Evolutionary conservation across 306 rosid species (phyloP).

Genomic region (Acmispon strigosus): DNA sequence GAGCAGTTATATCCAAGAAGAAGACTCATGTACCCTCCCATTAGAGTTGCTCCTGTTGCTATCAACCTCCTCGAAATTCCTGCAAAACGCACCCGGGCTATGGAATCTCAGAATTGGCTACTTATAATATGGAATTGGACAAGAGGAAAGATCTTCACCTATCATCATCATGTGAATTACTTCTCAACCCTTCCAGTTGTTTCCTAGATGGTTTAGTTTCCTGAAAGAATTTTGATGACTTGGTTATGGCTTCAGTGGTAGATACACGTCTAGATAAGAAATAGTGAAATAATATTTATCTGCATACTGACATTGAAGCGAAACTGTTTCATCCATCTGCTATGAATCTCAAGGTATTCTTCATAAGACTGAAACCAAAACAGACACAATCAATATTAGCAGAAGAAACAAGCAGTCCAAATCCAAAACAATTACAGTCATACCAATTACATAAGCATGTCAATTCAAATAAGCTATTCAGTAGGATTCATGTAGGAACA

Average conservation of each 20-base stretch:
- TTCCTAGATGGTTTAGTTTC: slow-evolving; percentile 13
- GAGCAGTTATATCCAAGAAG: slow-evolving; percentile 2
- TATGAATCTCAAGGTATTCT: slow-evolving; percentile 35
- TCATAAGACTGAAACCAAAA: slow-evolving; percentile 33
- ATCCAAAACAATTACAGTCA: not conserved
- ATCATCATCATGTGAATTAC: slow-evolving; percentile 26
- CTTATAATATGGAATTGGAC: not conserved
- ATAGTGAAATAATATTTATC: slow-evolving; percentile 1
- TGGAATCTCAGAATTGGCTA: slow-evolving; percentile 1
- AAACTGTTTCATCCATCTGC: slow-evolving; percentile 27
- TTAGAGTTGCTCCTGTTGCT: slow-evolving; percentile 13
- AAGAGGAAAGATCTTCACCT: slow-evolving; percentile 20
- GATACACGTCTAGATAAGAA: not conserved
- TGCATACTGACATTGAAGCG: slow-evolving; percentile 20
- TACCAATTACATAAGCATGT: not conserved
- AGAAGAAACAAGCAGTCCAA: not conserved
- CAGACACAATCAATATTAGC: not conserved
- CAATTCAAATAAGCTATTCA: not conserved
- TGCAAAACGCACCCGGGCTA: slow-evolving; percentile 4
- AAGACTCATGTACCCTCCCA: slow-evolving; percentile 10
- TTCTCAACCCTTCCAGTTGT: slow-evolving; percentile 12
- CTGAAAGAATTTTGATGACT: slow-evolving; percentile 24
- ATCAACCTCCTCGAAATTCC: slow-evolving; percentile 6
- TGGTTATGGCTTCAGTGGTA: slow-evolving; percentile 2
- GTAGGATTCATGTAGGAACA: not conserved